Evolutionary conservation across 2,329 filamentous ascomycete genomes (phyloP).

Genomic region (Penicillium palitans): DNA sequence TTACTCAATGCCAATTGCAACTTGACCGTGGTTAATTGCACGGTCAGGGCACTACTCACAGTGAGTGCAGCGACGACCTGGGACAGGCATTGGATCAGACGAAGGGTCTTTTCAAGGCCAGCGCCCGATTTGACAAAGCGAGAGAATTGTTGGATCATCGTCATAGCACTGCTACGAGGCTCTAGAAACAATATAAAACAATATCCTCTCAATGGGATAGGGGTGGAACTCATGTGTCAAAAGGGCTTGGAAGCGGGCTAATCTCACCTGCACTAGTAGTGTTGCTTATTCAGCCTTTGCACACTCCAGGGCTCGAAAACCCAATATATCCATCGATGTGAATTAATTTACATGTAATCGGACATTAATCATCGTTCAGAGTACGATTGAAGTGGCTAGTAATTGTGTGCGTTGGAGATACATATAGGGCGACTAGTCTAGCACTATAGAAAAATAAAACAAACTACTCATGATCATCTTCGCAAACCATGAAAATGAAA

Average conservation of each 20-base stretch:
- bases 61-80: slow-evolving; percentile 35
- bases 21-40: slow-evolving; percentile 40
- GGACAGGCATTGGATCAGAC: slow-evolving; percentile 40
- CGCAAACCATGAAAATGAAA: not conserved
- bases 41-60: slow-evolving; percentile 29
- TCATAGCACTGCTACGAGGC: not conserved
- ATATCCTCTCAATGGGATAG: not conserved
- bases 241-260: slow-evolving; percentile 6
- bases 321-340: not conserved
- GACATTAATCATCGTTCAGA: not conserved
- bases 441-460: not conserved
- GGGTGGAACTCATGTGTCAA: not conserved
- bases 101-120: slow-evolving; percentile 43
- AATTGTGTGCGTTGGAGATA: not conserved
- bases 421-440: not conserved
- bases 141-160: slow-evolving; percentile 29
- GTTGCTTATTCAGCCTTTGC: slow-evolving; percentile 13
- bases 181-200: not conserved
- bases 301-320: not conserved
- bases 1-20: slow-evolving; percentile 47
- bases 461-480: not conserved
- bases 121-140: slow-evolving; percentile 35
- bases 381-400: not conserved
- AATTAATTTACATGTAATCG: not conserved
- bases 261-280: not conserved